Evolutionary conservation across 441 rosid species (phyloP).

Genomic region (Corymbia citriodora): DNA sequence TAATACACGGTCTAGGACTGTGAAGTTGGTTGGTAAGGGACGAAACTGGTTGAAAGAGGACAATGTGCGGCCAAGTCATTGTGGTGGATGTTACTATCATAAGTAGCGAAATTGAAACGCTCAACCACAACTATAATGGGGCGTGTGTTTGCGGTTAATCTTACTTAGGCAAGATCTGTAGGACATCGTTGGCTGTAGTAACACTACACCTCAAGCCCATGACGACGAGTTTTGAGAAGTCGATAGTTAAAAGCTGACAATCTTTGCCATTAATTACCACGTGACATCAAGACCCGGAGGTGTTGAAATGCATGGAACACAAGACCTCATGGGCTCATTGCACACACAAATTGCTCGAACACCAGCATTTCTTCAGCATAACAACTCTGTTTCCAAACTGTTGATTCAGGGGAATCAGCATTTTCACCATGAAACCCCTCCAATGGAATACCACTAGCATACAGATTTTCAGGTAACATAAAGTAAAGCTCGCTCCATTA

Average conservation of each 20-base stretch:
- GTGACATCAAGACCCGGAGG: not conserved
- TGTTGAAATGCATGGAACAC: not conserved
- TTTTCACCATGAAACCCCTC: not conserved
- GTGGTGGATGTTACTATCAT: rapidly evolving
- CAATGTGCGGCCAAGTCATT: not conserved
- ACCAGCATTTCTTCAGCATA: too few relatives aligned
- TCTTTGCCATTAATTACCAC: not conserved
- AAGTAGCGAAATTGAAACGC: not conserved
- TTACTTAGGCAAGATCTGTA: not conserved
- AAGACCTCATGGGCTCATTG: too few relatives aligned
- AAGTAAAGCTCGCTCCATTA: not conserved
- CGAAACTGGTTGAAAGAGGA: not conserved
- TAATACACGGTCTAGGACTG: not conserved
- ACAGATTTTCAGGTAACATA: not conserved
- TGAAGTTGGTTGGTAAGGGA: not conserved
- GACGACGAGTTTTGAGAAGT: not conserved
- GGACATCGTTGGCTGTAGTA: not conserved
- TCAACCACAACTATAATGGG: not conserved
- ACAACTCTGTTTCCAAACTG: not conserved
- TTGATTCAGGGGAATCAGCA: not conserved
- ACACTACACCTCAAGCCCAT: not conserved
- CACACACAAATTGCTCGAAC: not conserved
- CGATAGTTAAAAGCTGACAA: not conserved
- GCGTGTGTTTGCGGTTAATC: not conserved
- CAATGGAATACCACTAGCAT: not conserved